Evolutionary conservation across 1,139 yeast genomes (phyloP).

Genomic region (Blastobotrys raffinosifermentans): DNA sequence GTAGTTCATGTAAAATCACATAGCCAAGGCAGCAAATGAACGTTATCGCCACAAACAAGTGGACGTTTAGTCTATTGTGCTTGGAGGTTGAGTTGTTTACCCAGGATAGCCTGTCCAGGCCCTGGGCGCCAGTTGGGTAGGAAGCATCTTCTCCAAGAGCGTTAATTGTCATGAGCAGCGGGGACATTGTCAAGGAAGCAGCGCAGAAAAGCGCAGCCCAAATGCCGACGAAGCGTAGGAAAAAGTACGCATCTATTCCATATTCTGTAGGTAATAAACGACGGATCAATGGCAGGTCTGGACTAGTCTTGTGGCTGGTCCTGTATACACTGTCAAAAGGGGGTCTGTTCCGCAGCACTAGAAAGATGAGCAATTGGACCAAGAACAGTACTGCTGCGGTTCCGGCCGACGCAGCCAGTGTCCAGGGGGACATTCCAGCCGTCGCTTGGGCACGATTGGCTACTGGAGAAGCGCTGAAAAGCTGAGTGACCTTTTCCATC

Average conservation of each 20-base stretch:
- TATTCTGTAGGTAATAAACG: too few species aligned
- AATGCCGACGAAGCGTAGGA: slow-evolving; percentile 26
- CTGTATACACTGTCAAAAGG: too few species aligned
- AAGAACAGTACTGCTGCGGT: slow-evolving; percentile 20
- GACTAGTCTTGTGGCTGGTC: too few species aligned
- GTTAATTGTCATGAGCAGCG: slow-evolving; percentile 27
- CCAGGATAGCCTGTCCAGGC: slow-evolving; percentile 28
- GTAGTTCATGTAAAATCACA: slow-evolving; percentile 23
- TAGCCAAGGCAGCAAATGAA: slow-evolving; percentile 16
- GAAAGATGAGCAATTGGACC: slow-evolving; percentile 22
- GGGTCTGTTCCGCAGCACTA: slow-evolving; percentile 24
- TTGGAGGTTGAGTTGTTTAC: slow-evolving; percentile 20
- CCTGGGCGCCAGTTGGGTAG: slow-evolving; percentile 7
- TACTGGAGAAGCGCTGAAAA: not conserved
- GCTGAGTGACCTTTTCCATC: too few species aligned
- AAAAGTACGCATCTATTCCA: slow-evolving; percentile 32
- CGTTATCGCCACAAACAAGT: slow-evolving; percentile 20
- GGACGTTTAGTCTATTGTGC: slow-evolving; percentile 22
- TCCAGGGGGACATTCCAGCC: not conserved
- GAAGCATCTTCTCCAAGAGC: slow-evolving; percentile 16
- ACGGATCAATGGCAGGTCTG: too few species aligned
- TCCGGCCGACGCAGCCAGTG: not conserved
- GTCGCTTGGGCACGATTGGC: not conserved
- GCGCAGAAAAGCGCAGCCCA: slow-evolving; percentile 17
- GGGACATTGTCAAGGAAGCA: slow-evolving; percentile 19